phyloP scores from a whole-genome alignment of 73 alveolate genomes.

The Durusdinium trenchii region DNA sequence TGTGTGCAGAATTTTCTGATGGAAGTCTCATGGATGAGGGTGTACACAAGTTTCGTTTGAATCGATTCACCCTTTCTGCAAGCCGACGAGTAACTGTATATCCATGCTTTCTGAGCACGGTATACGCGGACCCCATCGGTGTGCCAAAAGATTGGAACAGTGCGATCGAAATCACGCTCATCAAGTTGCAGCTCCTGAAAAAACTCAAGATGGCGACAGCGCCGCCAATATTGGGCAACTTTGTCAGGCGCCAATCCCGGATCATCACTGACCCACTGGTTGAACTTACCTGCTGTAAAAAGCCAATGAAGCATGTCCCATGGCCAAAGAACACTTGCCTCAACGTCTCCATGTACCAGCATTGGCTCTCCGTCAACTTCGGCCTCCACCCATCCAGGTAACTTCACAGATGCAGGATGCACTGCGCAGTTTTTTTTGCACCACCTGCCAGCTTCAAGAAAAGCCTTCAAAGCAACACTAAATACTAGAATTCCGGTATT shows the following conservation, averaged over 20 bases:
- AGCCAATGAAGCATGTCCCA: slow-evolving; percentile 5
- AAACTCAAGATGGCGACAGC: not conserved
- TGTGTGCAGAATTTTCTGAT: not conserved
- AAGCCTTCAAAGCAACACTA: not conserved
- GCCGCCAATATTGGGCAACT: not conserved
- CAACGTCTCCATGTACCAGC: no score
- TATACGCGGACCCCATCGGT: not conserved
- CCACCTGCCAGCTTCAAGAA: not conserved
- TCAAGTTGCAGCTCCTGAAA: not conserved
- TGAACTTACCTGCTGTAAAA: not conserved
- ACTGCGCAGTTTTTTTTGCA: not conserved
- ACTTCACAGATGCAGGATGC: not conserved
- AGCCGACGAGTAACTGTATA: not conserved
- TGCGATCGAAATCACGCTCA: not conserved
- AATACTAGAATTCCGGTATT: no score
- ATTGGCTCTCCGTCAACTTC: no score
- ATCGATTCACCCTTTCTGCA: not conserved
- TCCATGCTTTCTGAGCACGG: not conserved
- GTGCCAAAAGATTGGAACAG: not conserved
- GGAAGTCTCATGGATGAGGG: not conserved
- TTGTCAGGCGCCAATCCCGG: not conserved
- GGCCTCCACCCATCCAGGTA: not conserved
- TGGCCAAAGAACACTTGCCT: not conserved
- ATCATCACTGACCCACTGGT: not conserved
- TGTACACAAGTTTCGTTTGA: not conserved